phyloP scores from a whole-genome alignment of 2,329 filamentous ascomycete genomes.

The Chaetomiaceae sp. region DNA sequence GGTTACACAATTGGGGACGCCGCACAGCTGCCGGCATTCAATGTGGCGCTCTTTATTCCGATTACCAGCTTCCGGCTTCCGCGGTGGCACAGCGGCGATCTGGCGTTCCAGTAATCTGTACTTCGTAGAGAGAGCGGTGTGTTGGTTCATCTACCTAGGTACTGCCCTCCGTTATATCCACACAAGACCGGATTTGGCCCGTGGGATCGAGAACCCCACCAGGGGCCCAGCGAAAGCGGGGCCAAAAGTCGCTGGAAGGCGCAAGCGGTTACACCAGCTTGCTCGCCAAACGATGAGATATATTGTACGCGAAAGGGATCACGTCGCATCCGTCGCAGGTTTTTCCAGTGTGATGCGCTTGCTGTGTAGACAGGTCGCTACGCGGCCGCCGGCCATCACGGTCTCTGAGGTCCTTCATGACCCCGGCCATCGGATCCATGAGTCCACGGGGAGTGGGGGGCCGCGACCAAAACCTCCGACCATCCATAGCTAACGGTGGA shows the following conservation, averaged over 20 bases:
- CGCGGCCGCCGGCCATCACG: background rate
- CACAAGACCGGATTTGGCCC: too few relatives aligned
- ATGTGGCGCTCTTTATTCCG: too few relatives aligned
- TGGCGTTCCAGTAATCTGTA: background rate
- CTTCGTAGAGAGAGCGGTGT: conserved; percentile 5
- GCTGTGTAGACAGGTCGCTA: too few relatives aligned
- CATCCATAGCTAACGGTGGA: background rate
- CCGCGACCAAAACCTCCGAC: background rate
- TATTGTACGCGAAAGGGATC: background rate
- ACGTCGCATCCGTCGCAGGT: background rate
- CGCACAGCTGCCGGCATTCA: background rate
- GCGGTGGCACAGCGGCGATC: background rate
- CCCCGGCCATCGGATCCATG: background rate
- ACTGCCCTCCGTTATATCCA: too few relatives aligned
- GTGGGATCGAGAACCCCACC: too few relatives aligned
- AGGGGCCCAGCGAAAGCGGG: too few relatives aligned
- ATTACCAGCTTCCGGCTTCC: background rate
- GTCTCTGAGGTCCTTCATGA: background rate
- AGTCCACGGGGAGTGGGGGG: background rate
- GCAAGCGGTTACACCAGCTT: background rate
- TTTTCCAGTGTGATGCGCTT: background rate
- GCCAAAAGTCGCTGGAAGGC: too few relatives aligned
- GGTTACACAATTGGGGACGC: background rate
- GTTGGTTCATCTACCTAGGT: too few relatives aligned
- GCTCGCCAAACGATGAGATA: background rate